Conservation (phyloP, 345 rosid genomes). For the Boechera retrofracta region DNA sequence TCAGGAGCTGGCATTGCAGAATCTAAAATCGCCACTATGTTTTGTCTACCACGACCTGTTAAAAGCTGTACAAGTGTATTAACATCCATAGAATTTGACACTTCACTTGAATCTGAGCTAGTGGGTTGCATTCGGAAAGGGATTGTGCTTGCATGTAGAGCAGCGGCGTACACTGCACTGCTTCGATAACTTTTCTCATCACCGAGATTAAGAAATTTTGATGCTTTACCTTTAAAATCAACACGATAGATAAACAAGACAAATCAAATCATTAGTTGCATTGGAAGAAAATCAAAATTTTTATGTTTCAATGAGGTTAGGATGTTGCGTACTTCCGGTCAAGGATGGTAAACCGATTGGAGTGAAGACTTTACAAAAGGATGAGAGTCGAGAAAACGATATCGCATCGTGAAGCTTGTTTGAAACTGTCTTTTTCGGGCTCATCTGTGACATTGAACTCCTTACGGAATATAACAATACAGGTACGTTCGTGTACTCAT, state of each 20-base stretch:
- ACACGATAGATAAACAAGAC: conserved; percentile 9
- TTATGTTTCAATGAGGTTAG: not conserved
- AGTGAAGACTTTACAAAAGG: conserved; percentile 71
- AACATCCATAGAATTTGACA: conserved; percentile 65
- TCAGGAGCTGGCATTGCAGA: conserved; percentile 81
- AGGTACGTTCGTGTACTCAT: conserved; percentile 77
- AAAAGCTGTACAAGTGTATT: conserved; percentile 62
- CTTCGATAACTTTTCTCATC: conserved; percentile 81
- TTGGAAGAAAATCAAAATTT: not conserved
- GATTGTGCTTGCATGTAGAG: conserved; percentile 72
- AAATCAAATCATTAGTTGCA: not conserved
- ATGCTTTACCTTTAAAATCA: conserved; percentile 64
- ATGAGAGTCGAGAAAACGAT: conserved; percentile 75
- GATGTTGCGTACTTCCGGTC: conserved; percentile 61
- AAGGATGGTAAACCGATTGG: conserved; percentile 85
- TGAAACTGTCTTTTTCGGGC: conserved; percentile 57
- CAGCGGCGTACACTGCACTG: conserved; percentile 89
- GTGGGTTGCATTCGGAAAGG: conserved; percentile 70
- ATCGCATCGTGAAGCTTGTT: conserved; percentile 80
- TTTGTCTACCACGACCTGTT: conserved; percentile 73
- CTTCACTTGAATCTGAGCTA: conserved; percentile 57
- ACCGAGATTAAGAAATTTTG: conserved; percentile 54
- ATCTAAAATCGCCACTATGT: conserved; percentile 68
- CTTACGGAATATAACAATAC: conserved; percentile 72
- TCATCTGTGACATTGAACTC: conserved; percentile 58